Conservation (phyloP, 192 early-diverging fungal species). For the Cetraspora pellucida region DNA sequence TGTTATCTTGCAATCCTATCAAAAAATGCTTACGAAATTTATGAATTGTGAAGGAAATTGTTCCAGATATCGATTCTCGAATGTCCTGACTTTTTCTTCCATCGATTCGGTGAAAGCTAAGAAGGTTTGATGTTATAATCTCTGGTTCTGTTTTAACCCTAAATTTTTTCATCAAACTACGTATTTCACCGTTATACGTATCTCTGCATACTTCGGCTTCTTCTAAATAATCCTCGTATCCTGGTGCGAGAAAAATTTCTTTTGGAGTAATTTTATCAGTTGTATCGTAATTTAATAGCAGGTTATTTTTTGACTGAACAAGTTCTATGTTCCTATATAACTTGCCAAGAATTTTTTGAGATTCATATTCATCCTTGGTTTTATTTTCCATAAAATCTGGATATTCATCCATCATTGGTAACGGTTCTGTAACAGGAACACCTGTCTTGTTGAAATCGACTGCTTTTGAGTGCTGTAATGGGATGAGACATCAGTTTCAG, state of each 20-base stretch:
- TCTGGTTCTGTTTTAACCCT: conserved; percentile 22
- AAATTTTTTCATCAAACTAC: conserved; percentile 16
- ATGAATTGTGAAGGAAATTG: neutral
- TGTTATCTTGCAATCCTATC: neutral
- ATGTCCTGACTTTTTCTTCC: conserved; percentile 11
- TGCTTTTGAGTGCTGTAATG: conserved; percentile 17
- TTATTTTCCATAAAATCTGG: conserved; percentile 32
- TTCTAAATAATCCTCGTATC: conserved; percentile 6
- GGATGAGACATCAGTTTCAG: neutral
- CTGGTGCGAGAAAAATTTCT: neutral
- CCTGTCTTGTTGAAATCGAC: conserved; percentile 30
- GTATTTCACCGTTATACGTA: neutral
- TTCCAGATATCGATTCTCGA: neutral
- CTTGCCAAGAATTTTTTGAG: neutral
- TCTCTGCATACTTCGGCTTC: neutral
- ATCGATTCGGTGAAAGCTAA: neutral
- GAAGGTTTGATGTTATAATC: conserved; percentile 1
- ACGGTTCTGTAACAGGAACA: neutral
- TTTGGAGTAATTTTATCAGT: neutral
- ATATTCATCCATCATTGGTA: conserved; percentile 9
- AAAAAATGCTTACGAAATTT: neutral
- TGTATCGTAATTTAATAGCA: neutral
- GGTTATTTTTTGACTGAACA: neutral
- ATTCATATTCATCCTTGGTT: neutral
- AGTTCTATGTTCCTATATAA: neutral